These are phyloP conservation scores for Rhexocercosporidium sp. DNA, from an alignment of 2,329 filamentous ascomycete species.

Conservation along the genomic window DNA sequence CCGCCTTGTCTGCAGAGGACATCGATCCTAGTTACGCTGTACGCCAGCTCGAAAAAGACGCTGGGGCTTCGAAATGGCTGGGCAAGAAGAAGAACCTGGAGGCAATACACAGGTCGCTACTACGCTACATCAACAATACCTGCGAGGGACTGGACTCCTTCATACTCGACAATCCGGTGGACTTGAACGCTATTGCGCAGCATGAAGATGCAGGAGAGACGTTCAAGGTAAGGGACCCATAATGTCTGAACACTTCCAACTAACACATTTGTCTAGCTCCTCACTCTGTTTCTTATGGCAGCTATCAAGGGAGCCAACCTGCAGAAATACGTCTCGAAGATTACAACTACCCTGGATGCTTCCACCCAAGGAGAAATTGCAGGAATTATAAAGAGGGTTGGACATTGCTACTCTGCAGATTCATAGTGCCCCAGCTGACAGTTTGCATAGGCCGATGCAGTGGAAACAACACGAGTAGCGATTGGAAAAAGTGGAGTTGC, in stretches of 20 bases:
- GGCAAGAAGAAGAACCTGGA: conserved; percentile 58
- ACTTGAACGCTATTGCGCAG: conserved; percentile 63
- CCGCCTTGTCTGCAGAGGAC: conserved; percentile 59
- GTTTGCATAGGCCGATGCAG: conserved; percentile 6
- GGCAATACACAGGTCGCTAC: conserved; percentile 58
- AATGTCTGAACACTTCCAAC: conserved; percentile 9
- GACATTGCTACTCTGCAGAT: not conserved
- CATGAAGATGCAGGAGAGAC: conserved; percentile 60
- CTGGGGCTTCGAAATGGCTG: conserved; percentile 41
- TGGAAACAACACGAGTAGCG: not conserved
- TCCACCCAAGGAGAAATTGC: conserved; percentile 48
- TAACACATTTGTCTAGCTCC: conserved; percentile 52
- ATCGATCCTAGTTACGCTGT: conserved; percentile 62
- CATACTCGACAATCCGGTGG: conserved; percentile 51
- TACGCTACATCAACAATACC: conserved; percentile 59
- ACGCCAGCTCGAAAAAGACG: conserved; percentile 55
- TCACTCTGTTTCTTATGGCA: conserved; percentile 67
- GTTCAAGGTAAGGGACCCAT: conserved; percentile 49
- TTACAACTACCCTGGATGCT: conserved; percentile 49
- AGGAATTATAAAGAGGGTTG: conserved; percentile 38
- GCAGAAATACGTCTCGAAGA: conserved; percentile 56
- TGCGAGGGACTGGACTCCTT: conserved; percentile 57
- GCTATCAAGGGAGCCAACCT: conserved; percentile 64
- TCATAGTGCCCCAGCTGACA: not conserved
- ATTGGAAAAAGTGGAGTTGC: conserved; percentile 8